Evolutionary conservation across 768 basidiomycete genomes (phyloP).

Genomic region (Boletus vinaceobasis): DNA sequence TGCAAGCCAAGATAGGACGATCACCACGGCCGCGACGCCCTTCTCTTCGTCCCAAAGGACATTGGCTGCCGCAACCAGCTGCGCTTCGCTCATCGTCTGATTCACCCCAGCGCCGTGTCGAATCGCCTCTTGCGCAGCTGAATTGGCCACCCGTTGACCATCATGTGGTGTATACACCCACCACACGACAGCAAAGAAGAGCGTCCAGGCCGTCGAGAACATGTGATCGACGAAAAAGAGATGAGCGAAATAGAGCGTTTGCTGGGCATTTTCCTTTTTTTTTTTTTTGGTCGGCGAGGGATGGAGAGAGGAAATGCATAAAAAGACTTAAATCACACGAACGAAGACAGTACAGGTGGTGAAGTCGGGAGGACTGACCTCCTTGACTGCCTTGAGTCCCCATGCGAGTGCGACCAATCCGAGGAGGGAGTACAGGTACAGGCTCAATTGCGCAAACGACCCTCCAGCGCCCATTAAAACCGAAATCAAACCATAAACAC

Average conservation of each 20-base stretch:
- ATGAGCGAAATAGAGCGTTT: slow-evolving; percentile 87
- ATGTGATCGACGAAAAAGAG: slow-evolving; percentile 90
- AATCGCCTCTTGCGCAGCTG: slow-evolving; percentile 83
- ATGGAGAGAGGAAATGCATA: not conserved
- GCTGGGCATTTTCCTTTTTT: slow-evolving; percentile 79
- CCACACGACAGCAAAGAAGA: slow-evolving; percentile 87
- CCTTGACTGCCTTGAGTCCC: slow-evolving; percentile 83
- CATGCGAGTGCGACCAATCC: slow-evolving; percentile 79
- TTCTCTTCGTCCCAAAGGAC: slow-evolving; percentile 90
- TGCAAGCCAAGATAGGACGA: slow-evolving; percentile 79
- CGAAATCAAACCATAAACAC: slow-evolving; percentile 93
- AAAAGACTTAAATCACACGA: slow-evolving; percentile 11
- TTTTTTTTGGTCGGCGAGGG: not conserved
- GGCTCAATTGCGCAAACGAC: slow-evolving; percentile 86
- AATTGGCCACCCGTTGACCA: slow-evolving; percentile 75
- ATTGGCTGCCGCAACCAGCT: slow-evolving; percentile 71
- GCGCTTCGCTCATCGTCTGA: slow-evolving; percentile 56
- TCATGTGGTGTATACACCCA: slow-evolving; percentile 92
- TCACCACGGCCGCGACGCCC: slow-evolving; percentile 69
- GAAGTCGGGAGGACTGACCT: slow-evolving; percentile 48
- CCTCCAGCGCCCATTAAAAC: slow-evolving; percentile 87
- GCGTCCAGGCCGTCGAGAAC: slow-evolving; percentile 86
- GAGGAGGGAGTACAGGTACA: slow-evolving; percentile 89
- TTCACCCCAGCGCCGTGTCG: slow-evolving; percentile 56
- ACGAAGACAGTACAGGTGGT: not conserved